Conservation (phyloP, 768 basidiomycete species). For the Termitomyces sp. region DNA sequence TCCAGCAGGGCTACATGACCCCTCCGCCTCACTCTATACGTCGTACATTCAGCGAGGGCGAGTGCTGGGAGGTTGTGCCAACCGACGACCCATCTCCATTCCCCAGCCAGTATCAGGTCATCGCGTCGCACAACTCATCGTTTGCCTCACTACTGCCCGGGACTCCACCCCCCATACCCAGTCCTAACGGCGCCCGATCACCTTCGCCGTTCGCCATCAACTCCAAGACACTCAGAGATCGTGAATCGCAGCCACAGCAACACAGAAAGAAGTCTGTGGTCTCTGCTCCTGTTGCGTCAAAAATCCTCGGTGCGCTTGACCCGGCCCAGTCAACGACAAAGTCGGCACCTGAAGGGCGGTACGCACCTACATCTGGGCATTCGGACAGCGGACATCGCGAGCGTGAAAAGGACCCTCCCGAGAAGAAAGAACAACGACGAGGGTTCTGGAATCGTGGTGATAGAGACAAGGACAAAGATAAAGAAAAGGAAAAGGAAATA, state of each 20-base stretch:
- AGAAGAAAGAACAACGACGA: constrained; percentile 53
- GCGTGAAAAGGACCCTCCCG: constrained; percentile 23
- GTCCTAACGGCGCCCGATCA: constrained; percentile 36
- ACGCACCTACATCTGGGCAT: constrained; percentile 3
- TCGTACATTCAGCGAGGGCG: background rate
- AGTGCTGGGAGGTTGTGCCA: too few species aligned
- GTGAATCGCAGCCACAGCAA: constrained; percentile 20
- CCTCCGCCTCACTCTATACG: constrained; percentile 17
- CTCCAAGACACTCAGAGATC: constrained; percentile 22
- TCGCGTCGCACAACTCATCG: constrained; percentile 49
- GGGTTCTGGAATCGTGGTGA: constrained; percentile 48
- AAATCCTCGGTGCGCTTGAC: constrained; percentile 61
- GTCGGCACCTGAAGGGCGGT: constrained; percentile 31
- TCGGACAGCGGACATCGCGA: constrained; percentile 31
- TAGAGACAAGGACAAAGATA: constrained; percentile 27
- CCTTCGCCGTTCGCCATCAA: constrained; percentile 43
- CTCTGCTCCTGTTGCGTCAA: constrained; percentile 38
- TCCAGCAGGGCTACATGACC: constrained; percentile 14
- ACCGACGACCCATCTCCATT: constrained; percentile 17
- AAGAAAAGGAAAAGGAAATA: constrained; percentile 8
- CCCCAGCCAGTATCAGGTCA: constrained; percentile 24
- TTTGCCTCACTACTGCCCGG: constrained; percentile 31
- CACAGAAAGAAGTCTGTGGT: constrained; percentile 19
- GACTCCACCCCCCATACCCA: constrained; percentile 18
- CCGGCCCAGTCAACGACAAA: constrained; percentile 36